Percentiles rank a stretch among this genome's conserved stretches.
These are phyloP conservation scores for Zea mays DNA, from an alignment of 176 grass and related monocot species.

Conservation along the genomic window DNA sequence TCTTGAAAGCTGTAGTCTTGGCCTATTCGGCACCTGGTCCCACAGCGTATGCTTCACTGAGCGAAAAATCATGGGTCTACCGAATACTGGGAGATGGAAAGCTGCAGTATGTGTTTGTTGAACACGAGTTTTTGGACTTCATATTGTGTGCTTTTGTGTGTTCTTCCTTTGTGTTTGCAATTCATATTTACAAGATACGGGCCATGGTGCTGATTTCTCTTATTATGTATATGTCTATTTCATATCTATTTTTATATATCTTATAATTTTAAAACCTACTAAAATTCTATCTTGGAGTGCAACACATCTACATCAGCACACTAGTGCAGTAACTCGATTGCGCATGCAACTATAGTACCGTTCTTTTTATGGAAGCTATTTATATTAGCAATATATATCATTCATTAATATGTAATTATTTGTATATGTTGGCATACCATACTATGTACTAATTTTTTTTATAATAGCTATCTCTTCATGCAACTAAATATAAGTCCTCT, in stretches of 20 bases:
- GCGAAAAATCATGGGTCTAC: not conserved
- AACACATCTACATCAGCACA: no score
- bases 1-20: conserved; percentile 19
- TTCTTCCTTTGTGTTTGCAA: not conserved
- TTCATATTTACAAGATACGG: not conserved
- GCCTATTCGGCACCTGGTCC: conserved; percentile 4
- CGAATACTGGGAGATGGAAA: conserved; percentile 8
- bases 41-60: not conserved
- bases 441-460: no score
- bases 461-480: no score
- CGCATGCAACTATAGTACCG: no score
- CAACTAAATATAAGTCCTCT: no score
- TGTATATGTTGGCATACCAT: no score
- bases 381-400: no score
- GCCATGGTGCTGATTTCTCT: conserved; percentile 1
- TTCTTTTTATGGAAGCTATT: no score
- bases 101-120: conserved; percentile 38
- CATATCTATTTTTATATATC: not conserved
- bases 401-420: no score
- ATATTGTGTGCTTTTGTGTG: conserved; percentile 33
- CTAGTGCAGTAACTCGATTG: no score
- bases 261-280: not conserved
- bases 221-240: not conserved
- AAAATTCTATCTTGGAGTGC: not conserved
- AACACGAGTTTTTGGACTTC: conserved; percentile 20